Conservation (phyloP, 2,329 filamentous ascomycete genomes). For the Exophiala sp. region DNA sequence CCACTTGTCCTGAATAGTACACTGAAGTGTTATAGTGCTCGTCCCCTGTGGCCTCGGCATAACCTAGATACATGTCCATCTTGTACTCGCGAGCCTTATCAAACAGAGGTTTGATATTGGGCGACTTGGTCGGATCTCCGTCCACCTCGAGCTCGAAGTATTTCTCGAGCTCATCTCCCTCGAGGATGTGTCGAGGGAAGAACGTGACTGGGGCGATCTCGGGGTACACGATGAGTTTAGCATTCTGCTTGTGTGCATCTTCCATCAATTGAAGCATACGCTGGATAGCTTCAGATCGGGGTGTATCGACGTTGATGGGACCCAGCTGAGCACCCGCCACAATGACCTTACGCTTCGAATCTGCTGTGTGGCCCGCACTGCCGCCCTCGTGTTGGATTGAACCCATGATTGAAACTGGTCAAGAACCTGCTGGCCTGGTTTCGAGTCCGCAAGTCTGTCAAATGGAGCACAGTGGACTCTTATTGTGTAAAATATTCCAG, state of each 20-base stretch:
- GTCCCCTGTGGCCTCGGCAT: constrained; percentile 46
- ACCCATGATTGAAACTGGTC: constrained; percentile 3
- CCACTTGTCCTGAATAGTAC: constrained; percentile 48
- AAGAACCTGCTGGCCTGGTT: too few species aligned
- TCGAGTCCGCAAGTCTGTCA: too few species aligned
- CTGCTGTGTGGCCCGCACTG: constrained; percentile 7
- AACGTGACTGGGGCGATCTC: constrained; percentile 57
- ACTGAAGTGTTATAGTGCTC: constrained; percentile 52
- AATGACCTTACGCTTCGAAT: constrained; percentile 37
- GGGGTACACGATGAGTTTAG: constrained; percentile 52
- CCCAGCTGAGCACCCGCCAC: constrained; percentile 57
- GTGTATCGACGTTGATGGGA: constrained; percentile 42
- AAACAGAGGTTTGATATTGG: constrained; percentile 49
- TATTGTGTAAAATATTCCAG: too few species aligned
- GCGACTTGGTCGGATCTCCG: constrained; percentile 39
- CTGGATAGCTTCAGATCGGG: constrained; percentile 42
- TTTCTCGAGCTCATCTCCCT: constrained; percentile 42
- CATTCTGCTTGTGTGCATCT: constrained; percentile 43
- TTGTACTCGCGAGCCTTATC: constrained; percentile 45
- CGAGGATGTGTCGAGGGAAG: constrained; percentile 52
- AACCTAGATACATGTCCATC: constrained; percentile 54
- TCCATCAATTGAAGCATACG: constrained; percentile 51
- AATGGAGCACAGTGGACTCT: background rate
- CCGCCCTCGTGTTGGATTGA: constrained; percentile 7
- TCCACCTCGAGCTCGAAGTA: constrained; percentile 50